Evolutionary conservation across 164 flowering plant species (phyloP).

Genomic region (Nymphaea thermarum): DNA sequence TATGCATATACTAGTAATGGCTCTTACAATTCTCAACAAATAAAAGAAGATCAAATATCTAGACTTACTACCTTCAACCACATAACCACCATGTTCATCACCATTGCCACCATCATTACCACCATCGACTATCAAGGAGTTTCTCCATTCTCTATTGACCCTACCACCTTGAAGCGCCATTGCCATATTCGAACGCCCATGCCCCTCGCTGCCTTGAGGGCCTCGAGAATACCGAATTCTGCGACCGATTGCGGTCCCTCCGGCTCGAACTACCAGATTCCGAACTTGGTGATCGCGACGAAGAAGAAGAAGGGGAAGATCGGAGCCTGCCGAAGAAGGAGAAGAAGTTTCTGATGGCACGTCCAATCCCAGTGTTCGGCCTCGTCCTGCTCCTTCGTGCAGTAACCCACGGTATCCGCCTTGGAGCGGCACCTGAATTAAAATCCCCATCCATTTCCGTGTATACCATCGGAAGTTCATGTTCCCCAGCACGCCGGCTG

Average conservation of each 20-base stretch:
- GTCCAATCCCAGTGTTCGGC: constrained; percentile 34
- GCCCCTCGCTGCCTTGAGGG: constrained; percentile 30
- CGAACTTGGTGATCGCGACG: constrained; percentile 3
- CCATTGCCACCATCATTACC: not conserved
- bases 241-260: constrained; percentile 13
- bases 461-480: constrained; percentile 57
- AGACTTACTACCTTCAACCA: not conserved
- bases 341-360: constrained; percentile 30
- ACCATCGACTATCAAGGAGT: not conserved
- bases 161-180: constrained; percentile 19
- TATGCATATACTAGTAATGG: not conserved
- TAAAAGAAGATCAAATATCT: not conserved
- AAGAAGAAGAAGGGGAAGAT: constrained; percentile 17
- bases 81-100: not conserved
- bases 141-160: not conserved
- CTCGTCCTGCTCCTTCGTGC: constrained; percentile 25
- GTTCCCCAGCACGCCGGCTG: constrained; percentile 30
- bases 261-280: not conserved
- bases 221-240: constrained; percentile 15
- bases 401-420: constrained; percentile 37
- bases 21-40: not conserved
- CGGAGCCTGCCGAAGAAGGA: constrained; percentile 33
- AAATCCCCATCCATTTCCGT: constrained; percentile 70
- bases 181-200: constrained; percentile 33
- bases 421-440: constrained; percentile 24